Percentiles rank a stretch among this genome's conserved stretches.
Evolutionary conservation across 78 protist species (phyloP).

Genomic region (Dictyostelium capitatum): DNA sequence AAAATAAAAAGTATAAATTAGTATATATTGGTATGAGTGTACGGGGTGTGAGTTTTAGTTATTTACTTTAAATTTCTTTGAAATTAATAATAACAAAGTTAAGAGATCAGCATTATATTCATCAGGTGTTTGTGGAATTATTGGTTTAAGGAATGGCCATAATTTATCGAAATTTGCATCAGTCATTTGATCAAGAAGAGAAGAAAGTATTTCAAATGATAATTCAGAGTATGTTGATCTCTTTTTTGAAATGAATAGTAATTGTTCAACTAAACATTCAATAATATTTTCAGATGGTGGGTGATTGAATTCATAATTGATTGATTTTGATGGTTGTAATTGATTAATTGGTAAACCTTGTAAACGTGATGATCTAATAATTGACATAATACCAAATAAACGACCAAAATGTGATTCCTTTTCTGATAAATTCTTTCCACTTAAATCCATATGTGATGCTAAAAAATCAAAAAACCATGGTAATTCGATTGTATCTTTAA

Average conservation of each 20-base stretch:
- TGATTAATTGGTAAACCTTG: background rate
- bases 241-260: slow-evolving; percentile 61
- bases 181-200: slow-evolving; percentile 19
- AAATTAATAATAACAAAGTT: slow-evolving; percentile 34
- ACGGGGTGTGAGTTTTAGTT: background rate
- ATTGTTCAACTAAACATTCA: slow-evolving; percentile 49
- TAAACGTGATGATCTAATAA: slow-evolving; percentile 31
- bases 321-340: slow-evolving; percentile 54
- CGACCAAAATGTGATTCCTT: slow-evolving; percentile 60
- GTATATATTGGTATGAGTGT: background rate
- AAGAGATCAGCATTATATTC: slow-evolving; percentile 68
- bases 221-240: slow-evolving; percentile 31
- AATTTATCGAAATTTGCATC: slow-evolving; percentile 31
- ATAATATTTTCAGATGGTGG: slow-evolving; percentile 54
- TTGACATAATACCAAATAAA: slow-evolving; percentile 70
- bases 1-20: background rate
- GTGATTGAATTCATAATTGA: slow-evolving; percentile 40
- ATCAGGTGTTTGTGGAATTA: slow-evolving; percentile 38
- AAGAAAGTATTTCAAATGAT: slow-evolving; percentile 41
- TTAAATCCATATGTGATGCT: slow-evolving; percentile 32
- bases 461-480: slow-evolving; percentile 43
- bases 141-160: slow-evolving; percentile 38
- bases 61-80: slow-evolving; percentile 30
- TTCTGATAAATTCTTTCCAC: slow-evolving; percentile 33
- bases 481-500: slow-evolving; percentile 5